phyloP scores from a whole-genome alignment of 192 early-diverging fungal genomes.

The Powellomyces hirtus region DNA sequence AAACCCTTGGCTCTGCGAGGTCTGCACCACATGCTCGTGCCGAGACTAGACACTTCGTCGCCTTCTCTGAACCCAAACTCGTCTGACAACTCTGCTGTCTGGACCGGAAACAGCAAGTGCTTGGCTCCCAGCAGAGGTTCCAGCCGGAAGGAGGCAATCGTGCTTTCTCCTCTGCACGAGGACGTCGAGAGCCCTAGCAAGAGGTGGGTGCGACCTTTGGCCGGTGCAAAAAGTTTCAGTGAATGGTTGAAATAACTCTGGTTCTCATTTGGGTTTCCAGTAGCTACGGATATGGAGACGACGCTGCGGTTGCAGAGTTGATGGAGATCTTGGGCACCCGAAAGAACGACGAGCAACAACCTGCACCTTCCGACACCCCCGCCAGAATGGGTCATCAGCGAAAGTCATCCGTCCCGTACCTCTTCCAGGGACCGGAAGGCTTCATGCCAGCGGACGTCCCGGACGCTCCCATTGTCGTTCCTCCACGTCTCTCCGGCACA shows the following conservation, averaged over 20 bases:
- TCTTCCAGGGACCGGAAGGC: too few species aligned
- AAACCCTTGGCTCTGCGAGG: too few species aligned
- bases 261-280: neutral
- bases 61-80: neutral
- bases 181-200: too few species aligned
- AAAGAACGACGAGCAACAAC: neutral
- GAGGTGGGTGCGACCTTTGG: neutral
- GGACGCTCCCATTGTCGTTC: neutral
- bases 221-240: neutral
- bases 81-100: neutral
- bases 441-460: too few species aligned
- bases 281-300: conserved; percentile 4
- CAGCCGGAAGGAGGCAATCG: neutral
- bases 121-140: neutral
- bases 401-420: conserved; percentile 14
- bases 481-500: conserved; percentile 15
- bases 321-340: conserved; percentile 17
- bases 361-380: neutral
- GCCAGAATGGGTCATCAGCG: neutral
- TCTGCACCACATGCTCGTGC: conserved; percentile 25
- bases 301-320: conserved; percentile 18
- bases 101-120: neutral
- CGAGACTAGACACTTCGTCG: conserved; percentile 15
- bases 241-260: neutral
- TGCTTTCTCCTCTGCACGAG: neutral